Evolutionary conservation across 768 basidiomycete species (phyloP).

Genomic region (Rickenella mellea): DNA sequence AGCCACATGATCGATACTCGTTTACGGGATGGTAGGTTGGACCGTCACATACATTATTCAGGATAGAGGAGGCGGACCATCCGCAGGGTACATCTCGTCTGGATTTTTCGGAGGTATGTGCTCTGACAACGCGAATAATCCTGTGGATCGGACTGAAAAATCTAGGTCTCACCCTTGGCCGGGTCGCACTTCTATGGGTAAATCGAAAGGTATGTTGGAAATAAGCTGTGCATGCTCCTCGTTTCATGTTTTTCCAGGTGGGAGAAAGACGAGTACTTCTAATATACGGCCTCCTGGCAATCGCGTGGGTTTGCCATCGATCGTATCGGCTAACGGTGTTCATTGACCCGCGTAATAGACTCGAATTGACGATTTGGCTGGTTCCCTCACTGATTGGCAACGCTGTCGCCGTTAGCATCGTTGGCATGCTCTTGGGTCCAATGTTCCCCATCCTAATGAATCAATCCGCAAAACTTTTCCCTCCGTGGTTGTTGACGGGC

Average conservation of each 20-base stretch:
- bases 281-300: slow-evolving; percentile 24
- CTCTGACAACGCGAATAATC: neutral
- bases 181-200: slow-evolving; percentile 41
- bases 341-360: slow-evolving; percentile 8
- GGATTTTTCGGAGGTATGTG: slow-evolving; percentile 28
- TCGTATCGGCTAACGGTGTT: neutral
- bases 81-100: slow-evolving; percentile 32
- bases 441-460: slow-evolving; percentile 25
- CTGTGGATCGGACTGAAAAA: neutral
- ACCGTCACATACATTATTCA: slow-evolving; percentile 34
- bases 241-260: slow-evolving; percentile 14
- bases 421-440: slow-evolving; percentile 30
- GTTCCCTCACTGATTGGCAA: slow-evolving; percentile 25
- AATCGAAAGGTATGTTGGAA: slow-evolving; percentile 33
- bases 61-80: slow-evolving; percentile 25
- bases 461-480: slow-evolving; percentile 10
- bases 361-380: slow-evolving; percentile 31
- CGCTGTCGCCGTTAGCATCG: slow-evolving; percentile 26
- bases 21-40: slow-evolving; percentile 24
- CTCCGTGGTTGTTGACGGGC: slow-evolving; percentile 16
- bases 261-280: slow-evolving; percentile 27
- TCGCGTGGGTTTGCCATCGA: slow-evolving; percentile 20
- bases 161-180: slow-evolving; percentile 40
- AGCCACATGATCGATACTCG: too few species aligned
- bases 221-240: too few species aligned